Conservation (phyloP, 2,329 filamentous ascomycete species). For the Sporothrix humicola region DNA sequence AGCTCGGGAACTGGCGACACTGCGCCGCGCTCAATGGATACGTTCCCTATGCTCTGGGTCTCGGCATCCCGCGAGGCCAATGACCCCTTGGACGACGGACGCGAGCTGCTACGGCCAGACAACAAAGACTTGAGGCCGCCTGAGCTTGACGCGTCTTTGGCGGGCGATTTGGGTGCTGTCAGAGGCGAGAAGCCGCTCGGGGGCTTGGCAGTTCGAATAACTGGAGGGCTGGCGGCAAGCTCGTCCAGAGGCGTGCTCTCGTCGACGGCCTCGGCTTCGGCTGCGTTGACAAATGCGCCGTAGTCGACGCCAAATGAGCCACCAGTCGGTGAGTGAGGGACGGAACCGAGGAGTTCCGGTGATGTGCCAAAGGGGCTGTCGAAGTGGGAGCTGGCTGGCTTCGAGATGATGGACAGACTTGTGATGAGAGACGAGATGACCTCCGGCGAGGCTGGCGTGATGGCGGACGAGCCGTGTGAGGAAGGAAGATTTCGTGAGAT, state of each 20-base stretch:
- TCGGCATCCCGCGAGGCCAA: constrained; percentile 62
- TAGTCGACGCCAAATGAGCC: constrained; percentile 76
- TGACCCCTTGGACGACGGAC: constrained; percentile 66
- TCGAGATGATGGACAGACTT: constrained; percentile 70
- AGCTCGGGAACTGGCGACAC: constrained; percentile 55
- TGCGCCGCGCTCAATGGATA: constrained; percentile 65
- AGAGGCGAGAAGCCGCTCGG: constrained; percentile 76
- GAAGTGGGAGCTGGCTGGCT: constrained; percentile 72
- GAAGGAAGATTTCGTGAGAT: constrained; percentile 34
- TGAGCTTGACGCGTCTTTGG: constrained; percentile 49
- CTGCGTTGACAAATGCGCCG: constrained; percentile 64
- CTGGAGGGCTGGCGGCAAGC: constrained; percentile 67
- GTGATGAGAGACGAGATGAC: constrained; percentile 74
- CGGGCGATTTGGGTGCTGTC: constrained; percentile 65
- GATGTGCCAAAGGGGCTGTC: constrained; percentile 60
- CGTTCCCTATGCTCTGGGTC: constrained; percentile 65
- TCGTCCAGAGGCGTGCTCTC: constrained; percentile 61
- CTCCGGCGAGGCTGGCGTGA: constrained; percentile 55
- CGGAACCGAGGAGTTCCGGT: constrained; percentile 40
- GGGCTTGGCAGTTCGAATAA: constrained; percentile 81
- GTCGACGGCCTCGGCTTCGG: constrained; percentile 56
- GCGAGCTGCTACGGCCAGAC: constrained; percentile 55
- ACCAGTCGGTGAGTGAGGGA: constrained; percentile 47
- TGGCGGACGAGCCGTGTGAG: constrained; percentile 32
- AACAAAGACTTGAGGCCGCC: constrained; percentile 65